Evolutionary conservation across 1,284 basidiomycete genomes (phyloP), one percentile per base, ranked within the genome.

Genomic region (Malassezia yamatoensis): DNA sequence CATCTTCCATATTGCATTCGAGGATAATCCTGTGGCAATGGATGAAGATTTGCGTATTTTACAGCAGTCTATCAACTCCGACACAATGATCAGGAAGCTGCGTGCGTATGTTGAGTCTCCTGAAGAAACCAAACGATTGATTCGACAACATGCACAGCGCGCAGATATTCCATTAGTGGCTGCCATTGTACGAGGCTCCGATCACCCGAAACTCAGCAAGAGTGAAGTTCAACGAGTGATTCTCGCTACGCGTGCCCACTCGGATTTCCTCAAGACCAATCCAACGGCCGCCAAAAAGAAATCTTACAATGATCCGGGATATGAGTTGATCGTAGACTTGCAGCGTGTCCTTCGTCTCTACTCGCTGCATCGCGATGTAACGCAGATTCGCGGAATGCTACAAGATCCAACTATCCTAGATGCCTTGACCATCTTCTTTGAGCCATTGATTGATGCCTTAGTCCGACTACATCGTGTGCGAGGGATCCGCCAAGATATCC

Each of bases 111-210:
- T 68, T 34, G 61, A 68, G 29, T 64, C 60, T 32, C 63, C 66
- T 5, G 69, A 65, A 52, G 63, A 68, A 41, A 44, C 66, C 41
- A 73, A 73, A 65, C 63, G 70, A 35, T 60, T 73, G 37, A 63
- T 73, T 42, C 66, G 70, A 20, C 59, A 65, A 49, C 66, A 69
- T 39, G 67, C 70, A 4, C 53, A 62, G 36, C 59, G 54, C 39
- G 64, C 66, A 5, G 63, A 61, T 40, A 71, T 73, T 15, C 70
- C 70, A 16, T 63, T 73, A 9, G 70, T 73, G 8, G 66, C 69
- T 10, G 70, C 70, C 15, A 73, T 73, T 49, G 65, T 66, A 3
- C 64, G 70, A 38, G 66, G 70, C 33, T 65, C 63, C 7, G 69
- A 73, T 39, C 58, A 64, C 47, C 70, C 70, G 33, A 65, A 67